These are phyloP conservation scores for Helotiales sp. DNA, from an alignment of 2,329 filamentous ascomycete genomes.

Conservation along the genomic window DNA sequence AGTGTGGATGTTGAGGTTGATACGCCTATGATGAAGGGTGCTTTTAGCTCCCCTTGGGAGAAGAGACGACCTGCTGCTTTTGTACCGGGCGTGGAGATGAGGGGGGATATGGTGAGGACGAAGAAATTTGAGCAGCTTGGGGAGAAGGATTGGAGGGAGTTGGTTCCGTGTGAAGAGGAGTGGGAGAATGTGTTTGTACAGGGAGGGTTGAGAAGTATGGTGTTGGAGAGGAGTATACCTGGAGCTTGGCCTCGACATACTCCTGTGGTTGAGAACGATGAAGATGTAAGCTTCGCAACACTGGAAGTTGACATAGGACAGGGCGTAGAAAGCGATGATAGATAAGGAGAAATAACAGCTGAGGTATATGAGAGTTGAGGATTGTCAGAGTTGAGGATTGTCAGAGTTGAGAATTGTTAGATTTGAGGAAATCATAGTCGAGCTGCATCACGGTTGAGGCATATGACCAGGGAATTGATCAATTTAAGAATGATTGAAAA, in stretches of 20 bases:
- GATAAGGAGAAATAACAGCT: neutral
- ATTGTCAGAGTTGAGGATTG: no score
- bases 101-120: constrained; percentile 9
- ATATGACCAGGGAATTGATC: no score
- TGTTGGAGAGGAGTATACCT: neutral
- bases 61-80: constrained; percentile 18
- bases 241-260: neutral
- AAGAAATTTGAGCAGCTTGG: constrained; percentile 20
- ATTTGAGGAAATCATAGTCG: no score
- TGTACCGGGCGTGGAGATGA: constrained; percentile 24
- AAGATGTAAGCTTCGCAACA: neutral
- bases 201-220: neutral
- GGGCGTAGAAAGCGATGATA: constrained; percentile 2
- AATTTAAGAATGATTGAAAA: neutral
- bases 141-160: constrained; percentile 18
- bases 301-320: neutral
- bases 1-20: constrained; percentile 20
- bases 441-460: no score
- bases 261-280: neutral
- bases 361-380: no score
- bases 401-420: no score
- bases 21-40: constrained; percentile 18
- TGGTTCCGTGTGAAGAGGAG: constrained; percentile 18
- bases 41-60: constrained; percentile 19
- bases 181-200: constrained; percentile 16